A percentile compares a stretch with the other conserved stretches of the same genome.
Evolutionary conservation across 805 yeast species (phyloP).

Genomic region (Yamadazyma tumulicola): DNA sequence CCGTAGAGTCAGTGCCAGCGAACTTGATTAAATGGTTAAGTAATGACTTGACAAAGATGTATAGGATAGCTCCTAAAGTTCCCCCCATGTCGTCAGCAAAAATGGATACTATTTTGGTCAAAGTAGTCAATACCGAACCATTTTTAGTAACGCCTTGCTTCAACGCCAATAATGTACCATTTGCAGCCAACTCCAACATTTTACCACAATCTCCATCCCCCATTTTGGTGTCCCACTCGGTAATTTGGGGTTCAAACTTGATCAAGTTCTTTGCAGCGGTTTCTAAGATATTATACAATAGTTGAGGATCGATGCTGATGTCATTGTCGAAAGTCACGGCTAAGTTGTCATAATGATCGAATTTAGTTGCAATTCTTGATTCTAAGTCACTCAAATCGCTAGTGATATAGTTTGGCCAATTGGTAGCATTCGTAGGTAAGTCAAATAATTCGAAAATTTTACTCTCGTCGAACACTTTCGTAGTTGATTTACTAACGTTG

Average conservation of each 20-base stretch:
- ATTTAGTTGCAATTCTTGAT: slow-evolving; percentile 21
- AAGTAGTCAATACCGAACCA: slow-evolving; percentile 22
- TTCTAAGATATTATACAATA: slow-evolving; percentile 11
- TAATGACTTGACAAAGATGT: slow-evolving; percentile 26
- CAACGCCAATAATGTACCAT: slow-evolving; percentile 21
- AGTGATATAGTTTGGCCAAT: slow-evolving; percentile 25
- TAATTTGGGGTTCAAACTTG: slow-evolving; percentile 30
- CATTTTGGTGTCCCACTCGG: slow-evolving; percentile 40
- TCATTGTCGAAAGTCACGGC: slow-evolving; percentile 11
- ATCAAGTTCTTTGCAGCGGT: slow-evolving; percentile 27
- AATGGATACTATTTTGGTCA: slow-evolving; percentile 22
- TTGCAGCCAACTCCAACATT: slow-evolving; percentile 32
- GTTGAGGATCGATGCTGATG: slow-evolving; percentile 16
- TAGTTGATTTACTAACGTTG: slow-evolving; percentile 27
- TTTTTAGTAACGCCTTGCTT: slow-evolving; percentile 17
- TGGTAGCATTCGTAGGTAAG: slow-evolving; percentile 24
- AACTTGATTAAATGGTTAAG: slow-evolving; percentile 16
- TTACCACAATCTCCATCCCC: slow-evolving; percentile 46
- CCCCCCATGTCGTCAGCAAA: slow-evolving; percentile 39
- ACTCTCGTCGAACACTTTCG: slow-evolving; percentile 14
- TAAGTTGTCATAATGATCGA: slow-evolving; percentile 22
- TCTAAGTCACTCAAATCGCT: slow-evolving; percentile 16
- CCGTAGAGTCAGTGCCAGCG: slow-evolving; percentile 7
- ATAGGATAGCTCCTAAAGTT: slow-evolving; percentile 35
- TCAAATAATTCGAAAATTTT: slow-evolving; percentile 28